Conservation (phyloP, 2,329 filamentous ascomycete species). For the Nothophoma quercina region DNA sequence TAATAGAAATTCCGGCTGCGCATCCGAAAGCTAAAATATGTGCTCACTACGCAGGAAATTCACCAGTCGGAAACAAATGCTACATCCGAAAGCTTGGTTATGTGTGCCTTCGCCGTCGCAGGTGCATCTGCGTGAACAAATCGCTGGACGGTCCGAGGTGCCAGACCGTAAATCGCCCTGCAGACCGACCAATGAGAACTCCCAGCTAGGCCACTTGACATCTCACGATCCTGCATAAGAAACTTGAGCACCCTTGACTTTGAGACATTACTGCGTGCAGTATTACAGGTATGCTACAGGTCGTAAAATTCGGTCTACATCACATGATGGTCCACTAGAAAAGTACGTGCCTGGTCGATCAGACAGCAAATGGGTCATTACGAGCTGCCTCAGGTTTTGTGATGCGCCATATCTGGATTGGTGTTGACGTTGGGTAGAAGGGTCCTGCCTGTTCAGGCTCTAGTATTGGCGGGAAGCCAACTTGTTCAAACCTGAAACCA, state of each 20-base stretch:
- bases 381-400: slow-evolving; percentile 30
- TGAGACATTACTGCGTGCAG: slow-evolving; percentile 29
- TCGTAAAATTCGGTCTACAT: slow-evolving; percentile 25
- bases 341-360: slow-evolving; percentile 16
- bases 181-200: slow-evolving; percentile 29
- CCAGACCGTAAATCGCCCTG: slow-evolving; percentile 3
- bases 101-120: slow-evolving; percentile 21
- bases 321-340: slow-evolving; percentile 26
- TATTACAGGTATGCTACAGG: slow-evolving; percentile 23
- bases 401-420: slow-evolving; percentile 65
- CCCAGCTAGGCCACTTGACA: slow-evolving; percentile 25
- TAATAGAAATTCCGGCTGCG: slow-evolving; percentile 31
- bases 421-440: slow-evolving; percentile 68
- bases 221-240: slow-evolving; percentile 20
- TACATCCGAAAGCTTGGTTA: slow-evolving; percentile 10
- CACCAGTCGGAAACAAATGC: slow-evolving; percentile 28
- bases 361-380: slow-evolving; percentile 38
- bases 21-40: slow-evolving; percentile 22
- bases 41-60: slow-evolving; percentile 25
- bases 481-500: slow-evolving; percentile 43
- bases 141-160: slow-evolving; percentile 6
- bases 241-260: slow-evolving; percentile 19
- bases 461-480: slow-evolving; percentile 42
- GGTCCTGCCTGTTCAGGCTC: slow-evolving; percentile 63
- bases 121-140: slow-evolving; percentile 19